Base-by-base conservation (phyloP, 208 protist genomes). In the Novymonas esmeraldas region DNA sequence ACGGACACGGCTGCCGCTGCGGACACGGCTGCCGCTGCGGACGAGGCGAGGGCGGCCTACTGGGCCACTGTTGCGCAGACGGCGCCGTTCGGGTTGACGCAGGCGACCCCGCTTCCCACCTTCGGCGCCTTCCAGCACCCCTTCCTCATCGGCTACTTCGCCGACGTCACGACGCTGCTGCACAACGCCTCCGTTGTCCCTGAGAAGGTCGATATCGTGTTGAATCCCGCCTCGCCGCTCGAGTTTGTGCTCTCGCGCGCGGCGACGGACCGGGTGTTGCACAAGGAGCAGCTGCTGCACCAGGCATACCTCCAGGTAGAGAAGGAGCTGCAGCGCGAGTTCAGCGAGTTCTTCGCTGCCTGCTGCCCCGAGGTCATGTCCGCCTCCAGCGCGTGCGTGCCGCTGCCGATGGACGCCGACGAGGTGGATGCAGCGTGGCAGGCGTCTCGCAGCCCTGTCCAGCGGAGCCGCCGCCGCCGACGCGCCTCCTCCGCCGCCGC, bases 121-220 rank as follows among this genome's bases (percentile, higher is more conserved):
- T 94, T 89, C 55, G 91, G 91, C 6, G 84, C 88, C 5, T 70
- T 88, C 24, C 28, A 88, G 4, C 70, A 68, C 11, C 80, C 87
- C 2, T 94, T 88, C 52, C 87, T 93, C 62, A 62, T 94, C 22
- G 90, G 91, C 22, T 96, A 96, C 76, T 96, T 94, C 44, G 91
- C 88, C 13, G 91, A 96, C 57, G 66, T 92, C 42, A 68, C 91
- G 29, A 96, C 91, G n/a, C 65, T 96, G 28, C 73, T 96, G 60
- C 88, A 94, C 73, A 96, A 96, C 70, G 84, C 87, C 6, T 79
- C 88, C 42, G 92, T 96, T 52, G 84, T 92, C 10, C 88, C 91
- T 18, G 79, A 88, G 50, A 90, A 87, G 70, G 91, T 94, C 2
- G 91, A 96, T 54, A 83, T 96, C 48, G 77, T 96, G 10, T 66